Conservation (phyloP, 768 basidiomycete species). For the Trametes coccinea region DNA sequence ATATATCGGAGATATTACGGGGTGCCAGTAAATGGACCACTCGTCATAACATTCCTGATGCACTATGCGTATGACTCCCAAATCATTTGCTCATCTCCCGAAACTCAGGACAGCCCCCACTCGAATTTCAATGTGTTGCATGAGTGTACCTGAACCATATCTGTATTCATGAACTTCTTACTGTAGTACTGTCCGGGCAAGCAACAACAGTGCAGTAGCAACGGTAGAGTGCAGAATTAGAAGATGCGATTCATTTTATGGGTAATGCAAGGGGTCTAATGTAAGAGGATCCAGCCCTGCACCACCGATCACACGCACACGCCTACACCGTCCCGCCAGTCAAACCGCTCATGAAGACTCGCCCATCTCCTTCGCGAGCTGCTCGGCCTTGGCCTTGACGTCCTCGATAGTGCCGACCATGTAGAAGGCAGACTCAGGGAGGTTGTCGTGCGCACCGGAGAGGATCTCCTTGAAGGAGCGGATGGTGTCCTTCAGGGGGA, state of each 20-base stretch:
- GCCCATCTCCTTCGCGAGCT: conserved; percentile 92
- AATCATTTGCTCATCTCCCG: too few relatives aligned
- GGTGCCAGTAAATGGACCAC: too few relatives aligned
- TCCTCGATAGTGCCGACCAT: conserved; percentile 98
- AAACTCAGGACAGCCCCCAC: too few relatives aligned
- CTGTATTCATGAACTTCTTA: conserved; percentile 5
- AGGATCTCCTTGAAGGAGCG: conserved; percentile 99
- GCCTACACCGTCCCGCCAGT: conserved; percentile 9
- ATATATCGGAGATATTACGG: too few relatives aligned
- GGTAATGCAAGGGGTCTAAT: conserved; percentile 21
- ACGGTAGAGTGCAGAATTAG: conserved; percentile 11
- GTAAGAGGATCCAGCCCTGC: conserved; percentile 22
- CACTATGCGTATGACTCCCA: too few relatives aligned
- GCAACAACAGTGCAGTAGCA: not conserved
- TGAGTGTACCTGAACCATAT: not conserved
- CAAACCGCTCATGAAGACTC: conserved; percentile 35
- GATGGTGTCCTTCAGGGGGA: conserved; percentile 92
- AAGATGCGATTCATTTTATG: conserved; percentile 24
- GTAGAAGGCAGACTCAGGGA: conserved; percentile 98
- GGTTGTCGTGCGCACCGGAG: conserved; percentile 79
- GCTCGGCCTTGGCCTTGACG: conserved; percentile 95
- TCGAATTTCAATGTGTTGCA: not conserved
- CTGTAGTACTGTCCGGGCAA: conserved; percentile 7
- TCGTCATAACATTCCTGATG: too few relatives aligned
- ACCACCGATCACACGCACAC: conserved; percentile 17